Conservation (phyloP, 495 filamentous ascomycete species). For the Neurospora sp. region DNA sequence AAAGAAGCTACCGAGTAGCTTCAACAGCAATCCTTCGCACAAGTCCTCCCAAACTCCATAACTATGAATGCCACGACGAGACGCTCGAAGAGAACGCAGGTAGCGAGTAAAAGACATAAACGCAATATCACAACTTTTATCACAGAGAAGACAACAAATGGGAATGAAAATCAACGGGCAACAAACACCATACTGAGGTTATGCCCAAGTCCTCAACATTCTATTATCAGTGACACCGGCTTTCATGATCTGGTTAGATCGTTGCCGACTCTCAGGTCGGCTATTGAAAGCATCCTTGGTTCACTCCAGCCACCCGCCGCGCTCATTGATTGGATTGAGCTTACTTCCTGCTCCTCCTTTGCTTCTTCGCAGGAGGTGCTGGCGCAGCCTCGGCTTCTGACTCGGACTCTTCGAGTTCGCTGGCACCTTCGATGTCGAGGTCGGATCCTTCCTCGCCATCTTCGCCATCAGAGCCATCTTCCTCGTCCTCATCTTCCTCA, state of each 20-base stretch:
- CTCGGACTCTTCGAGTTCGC: conserved; percentile 10
- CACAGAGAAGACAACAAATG: neutral
- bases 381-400: conserved; percentile 16
- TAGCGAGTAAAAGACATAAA: neutral
- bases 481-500: conserved; percentile 34
- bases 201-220: neutral
- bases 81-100: too few species aligned
- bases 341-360: conserved; percentile 17
- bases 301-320: neutral
- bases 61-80: neutral
- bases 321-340: neutral
- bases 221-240: neutral
- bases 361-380: conserved; percentile 10
- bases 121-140: neutral
- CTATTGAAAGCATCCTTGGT: neutral
- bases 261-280: neutral
- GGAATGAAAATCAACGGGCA: neutral
- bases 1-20: neutral
- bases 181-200: neutral
- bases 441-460: conserved; percentile 14
- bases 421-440: conserved; percentile 16
- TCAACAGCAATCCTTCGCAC: too few species aligned
- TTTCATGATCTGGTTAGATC: neutral
- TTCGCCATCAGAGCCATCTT: conserved; percentile 22
- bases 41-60: neutral